Evolutionary conservation across 805 yeast genomes (phyloP).

Genomic region (Torulaspora delbrueckii): DNA sequence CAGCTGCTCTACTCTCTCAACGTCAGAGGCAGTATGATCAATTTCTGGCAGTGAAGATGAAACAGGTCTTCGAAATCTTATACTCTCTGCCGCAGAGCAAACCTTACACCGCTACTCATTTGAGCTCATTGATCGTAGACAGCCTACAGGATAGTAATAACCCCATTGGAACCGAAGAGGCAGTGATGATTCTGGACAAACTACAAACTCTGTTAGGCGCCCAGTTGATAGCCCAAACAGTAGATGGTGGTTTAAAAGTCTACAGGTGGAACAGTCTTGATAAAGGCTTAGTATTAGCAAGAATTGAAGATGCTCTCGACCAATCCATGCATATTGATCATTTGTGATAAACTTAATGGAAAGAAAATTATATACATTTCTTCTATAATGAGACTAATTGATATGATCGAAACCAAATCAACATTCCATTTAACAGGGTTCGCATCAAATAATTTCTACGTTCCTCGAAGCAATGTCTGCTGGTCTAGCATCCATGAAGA

Average conservation of each 20-base stretch:
- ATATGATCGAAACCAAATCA: neutral
- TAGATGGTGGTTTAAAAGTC: conserved; percentile 31
- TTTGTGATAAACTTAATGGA: neutral
- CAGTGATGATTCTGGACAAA: conserved; percentile 23
- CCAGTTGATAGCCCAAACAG: conserved; percentile 17
- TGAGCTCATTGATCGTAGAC: conserved; percentile 29
- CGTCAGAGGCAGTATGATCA: conserved; percentile 27
- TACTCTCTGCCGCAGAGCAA: conserved; percentile 19
- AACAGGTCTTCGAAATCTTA: conserved; percentile 28
- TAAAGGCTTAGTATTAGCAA: conserved; percentile 10
- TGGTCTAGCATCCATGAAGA: conserved; percentile 86
- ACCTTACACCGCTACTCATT: conserved; percentile 31
- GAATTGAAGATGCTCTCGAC: conserved; percentile 4
- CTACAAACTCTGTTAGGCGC: conserved; percentile 18
- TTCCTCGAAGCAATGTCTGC: conserved; percentile 70
- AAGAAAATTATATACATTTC: conserved; percentile 1
- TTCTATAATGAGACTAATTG: conserved; percentile 3
- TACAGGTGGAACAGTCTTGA: conserved; percentile 28
- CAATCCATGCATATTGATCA: neutral
- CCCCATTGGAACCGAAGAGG: conserved; percentile 31
- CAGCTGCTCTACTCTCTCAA: conserved; percentile 25
- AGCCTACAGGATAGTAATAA: conserved; percentile 32
- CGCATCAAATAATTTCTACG: conserved; percentile 5
- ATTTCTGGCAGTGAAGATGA: conserved; percentile 29
- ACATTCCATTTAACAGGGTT: neutral